Evolutionary conservation across 176 grass and related monocot genomes (phyloP).

Genomic region (Ampelocalamus luodianensis): DNA sequence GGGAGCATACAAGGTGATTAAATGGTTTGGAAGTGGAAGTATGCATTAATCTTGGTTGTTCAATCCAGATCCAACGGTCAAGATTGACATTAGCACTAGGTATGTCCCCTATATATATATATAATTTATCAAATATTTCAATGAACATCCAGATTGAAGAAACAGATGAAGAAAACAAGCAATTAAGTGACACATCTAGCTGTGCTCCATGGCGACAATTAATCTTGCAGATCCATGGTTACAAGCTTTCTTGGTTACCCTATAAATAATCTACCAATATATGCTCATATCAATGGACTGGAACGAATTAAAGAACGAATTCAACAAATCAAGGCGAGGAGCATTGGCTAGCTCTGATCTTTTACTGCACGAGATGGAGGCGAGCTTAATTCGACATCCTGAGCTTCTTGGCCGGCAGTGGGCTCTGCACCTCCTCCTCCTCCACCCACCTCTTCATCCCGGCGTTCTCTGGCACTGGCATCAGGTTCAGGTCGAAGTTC

Average conservation of each 20-base stretch:
- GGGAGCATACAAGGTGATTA: too few relatives aligned
- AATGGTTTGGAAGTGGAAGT: too few relatives aligned
- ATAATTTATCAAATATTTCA: background rate
- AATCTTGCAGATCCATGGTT: background rate
- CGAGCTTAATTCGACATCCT: background rate
- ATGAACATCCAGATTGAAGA: background rate
- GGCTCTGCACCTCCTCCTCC: slow-evolving; percentile 80
- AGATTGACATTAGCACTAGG: too few relatives aligned
- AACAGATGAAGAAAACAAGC: background rate
- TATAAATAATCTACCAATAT: background rate
- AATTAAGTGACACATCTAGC: background rate
- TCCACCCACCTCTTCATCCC: slow-evolving; percentile 56
- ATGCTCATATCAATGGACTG: background rate
- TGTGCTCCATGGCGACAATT: background rate
- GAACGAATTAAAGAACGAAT: slow-evolving; percentile 27
- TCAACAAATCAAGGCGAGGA: slow-evolving; percentile 13
- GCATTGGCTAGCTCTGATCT: background rate
- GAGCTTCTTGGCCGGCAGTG: slow-evolving; percentile 61
- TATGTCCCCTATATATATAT: too few relatives aligned
- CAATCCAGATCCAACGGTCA: too few relatives aligned
- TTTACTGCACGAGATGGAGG: background rate
- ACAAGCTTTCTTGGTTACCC: background rate
- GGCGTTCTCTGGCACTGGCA: slow-evolving; percentile 46
- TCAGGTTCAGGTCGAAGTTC: slow-evolving; percentile 86
- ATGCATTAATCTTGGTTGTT: too few relatives aligned